These are phyloP conservation scores for Fusarium liriodendri DNA, from an alignment of 2,329 filamentous ascomycete genomes.

Conservation along the genomic window DNA sequence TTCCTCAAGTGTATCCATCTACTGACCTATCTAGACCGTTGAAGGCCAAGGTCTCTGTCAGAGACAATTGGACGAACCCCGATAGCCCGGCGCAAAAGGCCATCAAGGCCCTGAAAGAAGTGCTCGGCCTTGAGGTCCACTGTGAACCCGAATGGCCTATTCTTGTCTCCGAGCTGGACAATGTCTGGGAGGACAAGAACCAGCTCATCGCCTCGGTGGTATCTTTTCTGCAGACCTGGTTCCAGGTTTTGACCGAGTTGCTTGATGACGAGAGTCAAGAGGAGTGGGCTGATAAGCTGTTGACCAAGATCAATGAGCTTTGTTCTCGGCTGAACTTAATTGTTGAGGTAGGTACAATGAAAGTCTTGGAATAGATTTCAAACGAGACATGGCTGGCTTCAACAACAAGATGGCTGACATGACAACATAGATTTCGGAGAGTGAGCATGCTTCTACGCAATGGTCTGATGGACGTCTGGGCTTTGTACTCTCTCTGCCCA, in stretches of 20 bases:
- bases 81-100: conserved; percentile 49
- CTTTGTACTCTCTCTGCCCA: conserved; percentile 55
- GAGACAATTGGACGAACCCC: conserved; percentile 55
- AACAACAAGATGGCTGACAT: not conserved
- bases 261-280: conserved; percentile 55
- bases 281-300: conserved; percentile 55
- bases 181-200: conserved; percentile 53
- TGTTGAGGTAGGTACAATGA: conserved; percentile 49
- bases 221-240: conserved; percentile 56
- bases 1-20: not conserved
- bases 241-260: conserved; percentile 52
- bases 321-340: conserved; percentile 47
- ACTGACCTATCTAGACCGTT: conserved; percentile 51
- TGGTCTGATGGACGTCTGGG: conserved; percentile 53
- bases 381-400: not conserved
- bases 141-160: conserved; percentile 58
- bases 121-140: conserved; percentile 54
- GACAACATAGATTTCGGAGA: conserved; percentile 34
- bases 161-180: conserved; percentile 52
- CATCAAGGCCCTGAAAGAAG: conserved; percentile 45
- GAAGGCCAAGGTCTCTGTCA: conserved; percentile 55
- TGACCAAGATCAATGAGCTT: conserved; percentile 48
- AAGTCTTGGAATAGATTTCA: not conserved
- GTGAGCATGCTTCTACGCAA: conserved; percentile 45
- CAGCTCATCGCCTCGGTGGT: conserved; percentile 49